Conservation (phyloP, 2,329 filamentous ascomycete genomes). For the Cordyceps fumosorosea region DNA sequence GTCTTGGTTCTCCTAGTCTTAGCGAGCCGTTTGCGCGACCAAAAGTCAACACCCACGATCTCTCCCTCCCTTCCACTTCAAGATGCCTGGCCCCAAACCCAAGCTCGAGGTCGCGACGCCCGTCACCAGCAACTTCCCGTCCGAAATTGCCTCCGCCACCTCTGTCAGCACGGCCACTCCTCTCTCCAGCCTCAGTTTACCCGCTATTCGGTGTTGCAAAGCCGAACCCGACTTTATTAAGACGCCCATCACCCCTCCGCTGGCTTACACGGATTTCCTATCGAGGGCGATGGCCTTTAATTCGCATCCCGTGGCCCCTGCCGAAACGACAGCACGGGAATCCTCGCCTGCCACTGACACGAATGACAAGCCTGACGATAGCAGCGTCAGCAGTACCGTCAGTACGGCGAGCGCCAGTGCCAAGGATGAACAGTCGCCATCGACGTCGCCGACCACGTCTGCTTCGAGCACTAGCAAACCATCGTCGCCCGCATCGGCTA, state of each 20-base stretch:
- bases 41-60: background rate
- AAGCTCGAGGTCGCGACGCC: constrained; percentile 58
- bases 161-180: constrained; percentile 57
- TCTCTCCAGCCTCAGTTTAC: constrained; percentile 43
- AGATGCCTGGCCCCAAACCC: constrained; percentile 48
- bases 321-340: constrained; percentile 41
- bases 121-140: constrained; percentile 56
- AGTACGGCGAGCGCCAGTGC: constrained; percentile 18
- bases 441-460: constrained; percentile 35
- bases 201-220: constrained; percentile 29
- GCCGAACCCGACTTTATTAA: constrained; percentile 56
- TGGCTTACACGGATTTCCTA: constrained; percentile 88
- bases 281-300: constrained; percentile 68
- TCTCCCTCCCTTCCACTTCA: constrained; percentile 22
- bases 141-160: constrained; percentile 48
- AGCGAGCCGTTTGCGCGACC: background rate
- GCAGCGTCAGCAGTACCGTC: constrained; percentile 28
- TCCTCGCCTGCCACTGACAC: constrained; percentile 49
- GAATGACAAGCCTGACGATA: constrained; percentile 49
- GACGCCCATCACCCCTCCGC: constrained; percentile 86
- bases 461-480: constrained; percentile 24
- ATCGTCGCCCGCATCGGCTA: constrained; percentile 29
- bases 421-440: constrained; percentile 24
- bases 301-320: constrained; percentile 54
- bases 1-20: background rate